These are phyloP conservation scores for Cryptosporidium ryanae DNA, from an alignment of 169 alveolate species.

Conservation along the genomic window DNA sequence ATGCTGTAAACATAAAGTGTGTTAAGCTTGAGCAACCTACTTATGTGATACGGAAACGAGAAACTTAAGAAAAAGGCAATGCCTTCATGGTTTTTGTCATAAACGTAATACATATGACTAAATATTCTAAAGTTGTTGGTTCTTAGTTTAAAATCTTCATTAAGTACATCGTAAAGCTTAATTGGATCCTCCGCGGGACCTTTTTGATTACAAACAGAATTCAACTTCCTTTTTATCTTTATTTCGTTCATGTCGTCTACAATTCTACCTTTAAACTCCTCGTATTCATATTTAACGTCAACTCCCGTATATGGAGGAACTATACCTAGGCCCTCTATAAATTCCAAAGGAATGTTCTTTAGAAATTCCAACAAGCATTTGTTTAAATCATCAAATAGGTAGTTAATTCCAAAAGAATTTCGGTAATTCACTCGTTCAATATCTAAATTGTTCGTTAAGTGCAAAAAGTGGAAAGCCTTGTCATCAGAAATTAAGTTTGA, in stretches of 20 bases:
- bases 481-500: not conserved
- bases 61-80: not conserved
- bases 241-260: too few species aligned
- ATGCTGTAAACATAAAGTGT: not conserved
- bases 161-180: not conserved
- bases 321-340: not conserved
- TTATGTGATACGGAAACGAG: not conserved
- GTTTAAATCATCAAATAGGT: not conserved
- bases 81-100: not conserved
- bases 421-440: not conserved
- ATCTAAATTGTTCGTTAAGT: not conserved
- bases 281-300: not conserved
- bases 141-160: not conserved
- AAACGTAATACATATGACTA: conserved; percentile 11
- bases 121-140: conserved; percentile 1
- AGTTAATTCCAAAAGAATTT: not conserved
- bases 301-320: not conserved
- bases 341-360: not conserved
- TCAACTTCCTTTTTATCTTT: too few species aligned
- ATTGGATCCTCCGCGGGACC: not conserved
- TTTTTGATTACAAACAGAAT: not conserved
- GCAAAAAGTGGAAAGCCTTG: not conserved
- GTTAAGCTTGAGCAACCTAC: not conserved
- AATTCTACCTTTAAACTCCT: too few species aligned
- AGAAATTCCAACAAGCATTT: not conserved